Evolutionary conservation across 2,329 filamentous ascomycete species (phyloP).

Genomic region (Diplodia mutila): DNA sequence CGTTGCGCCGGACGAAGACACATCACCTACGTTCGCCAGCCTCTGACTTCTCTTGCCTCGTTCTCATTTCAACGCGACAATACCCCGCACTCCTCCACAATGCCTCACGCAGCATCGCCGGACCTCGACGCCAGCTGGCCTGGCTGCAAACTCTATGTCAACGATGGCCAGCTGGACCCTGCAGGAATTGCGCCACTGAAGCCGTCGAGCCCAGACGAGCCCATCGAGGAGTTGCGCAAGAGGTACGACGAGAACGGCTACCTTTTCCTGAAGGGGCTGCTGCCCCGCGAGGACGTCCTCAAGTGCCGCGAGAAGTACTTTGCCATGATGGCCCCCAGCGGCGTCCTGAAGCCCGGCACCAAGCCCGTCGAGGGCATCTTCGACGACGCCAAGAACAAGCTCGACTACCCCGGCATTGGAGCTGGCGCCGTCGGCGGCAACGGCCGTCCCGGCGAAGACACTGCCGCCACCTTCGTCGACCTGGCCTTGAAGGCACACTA

Average conservation of each 20-base stretch:
- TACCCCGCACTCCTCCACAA: constrained; percentile 26
- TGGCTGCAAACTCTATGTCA: constrained; percentile 46
- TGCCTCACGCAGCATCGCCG: constrained; percentile 41
- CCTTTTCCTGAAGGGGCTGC: constrained; percentile 58
- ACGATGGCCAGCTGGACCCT: constrained; percentile 52
- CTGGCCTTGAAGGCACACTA: constrained; percentile 59
- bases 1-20: background rate
- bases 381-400: constrained; percentile 46
- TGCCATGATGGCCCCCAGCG: constrained; percentile 56
- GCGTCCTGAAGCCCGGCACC: constrained; percentile 59
- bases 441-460: constrained; percentile 48
- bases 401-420: constrained; percentile 58
- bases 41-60: background rate
- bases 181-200: constrained; percentile 49
- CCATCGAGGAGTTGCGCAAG: constrained; percentile 53
- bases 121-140: constrained; percentile 34
- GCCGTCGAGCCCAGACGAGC: constrained; percentile 49
- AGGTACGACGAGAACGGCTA: constrained; percentile 58
- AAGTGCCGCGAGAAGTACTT: constrained; percentile 59
- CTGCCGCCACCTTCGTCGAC: constrained; percentile 52
- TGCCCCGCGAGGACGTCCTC: constrained; percentile 59
- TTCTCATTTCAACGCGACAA: background rate
- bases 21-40: background rate
- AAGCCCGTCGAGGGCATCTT: constrained; percentile 59
- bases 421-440: constrained; percentile 48